phyloP scores from a whole-genome alignment of 495 filamentous ascomycete genomes.

The Hypoxylon rickii region DNA sequence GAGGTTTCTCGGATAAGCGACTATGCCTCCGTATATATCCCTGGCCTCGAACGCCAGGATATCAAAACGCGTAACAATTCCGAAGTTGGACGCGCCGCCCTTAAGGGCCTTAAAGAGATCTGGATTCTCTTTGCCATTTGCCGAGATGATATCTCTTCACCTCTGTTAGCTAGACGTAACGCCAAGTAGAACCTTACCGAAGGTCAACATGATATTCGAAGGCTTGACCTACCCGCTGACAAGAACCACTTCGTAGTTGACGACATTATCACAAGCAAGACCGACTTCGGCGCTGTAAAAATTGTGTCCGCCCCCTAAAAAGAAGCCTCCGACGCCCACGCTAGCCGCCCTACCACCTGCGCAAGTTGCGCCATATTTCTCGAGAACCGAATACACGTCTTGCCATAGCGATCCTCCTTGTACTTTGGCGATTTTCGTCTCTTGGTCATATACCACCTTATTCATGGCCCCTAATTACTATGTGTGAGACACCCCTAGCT shows the following conservation, averaged over 20 bases:
- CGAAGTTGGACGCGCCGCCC: constrained; percentile 60
- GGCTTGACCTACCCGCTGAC: constrained; percentile 15
- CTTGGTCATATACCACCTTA: constrained; percentile 27
- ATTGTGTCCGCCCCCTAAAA: constrained; percentile 53
- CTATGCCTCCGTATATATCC: constrained; percentile 27
- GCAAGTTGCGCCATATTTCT: constrained; percentile 44
- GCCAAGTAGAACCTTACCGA: neutral
- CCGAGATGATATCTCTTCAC: constrained; percentile 49
- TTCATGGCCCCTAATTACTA: constrained; percentile 42
- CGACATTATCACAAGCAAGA: constrained; percentile 51
- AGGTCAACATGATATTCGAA: too few species aligned
- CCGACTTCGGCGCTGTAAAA: constrained; percentile 51
- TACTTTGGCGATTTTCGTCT: constrained; percentile 38
- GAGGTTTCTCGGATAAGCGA: neutral
- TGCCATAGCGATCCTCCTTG: constrained; percentile 44
- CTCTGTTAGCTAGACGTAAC: too few species aligned
- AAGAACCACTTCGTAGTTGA: constrained; percentile 47
- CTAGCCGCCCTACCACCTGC: constrained; percentile 52
- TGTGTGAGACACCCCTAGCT: constrained; percentile 32
- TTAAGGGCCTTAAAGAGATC: constrained; percentile 62
- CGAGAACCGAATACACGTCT: constrained; percentile 53
- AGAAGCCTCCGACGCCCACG: constrained; percentile 57
- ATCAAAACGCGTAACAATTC: constrained; percentile 60
- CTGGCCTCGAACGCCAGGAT: constrained; percentile 37
- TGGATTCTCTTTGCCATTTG: constrained; percentile 44